phyloP scores from a whole-genome alignment of 2,329 filamentous ascomycete genomes.

The Bipolaris zeicola region DNA sequence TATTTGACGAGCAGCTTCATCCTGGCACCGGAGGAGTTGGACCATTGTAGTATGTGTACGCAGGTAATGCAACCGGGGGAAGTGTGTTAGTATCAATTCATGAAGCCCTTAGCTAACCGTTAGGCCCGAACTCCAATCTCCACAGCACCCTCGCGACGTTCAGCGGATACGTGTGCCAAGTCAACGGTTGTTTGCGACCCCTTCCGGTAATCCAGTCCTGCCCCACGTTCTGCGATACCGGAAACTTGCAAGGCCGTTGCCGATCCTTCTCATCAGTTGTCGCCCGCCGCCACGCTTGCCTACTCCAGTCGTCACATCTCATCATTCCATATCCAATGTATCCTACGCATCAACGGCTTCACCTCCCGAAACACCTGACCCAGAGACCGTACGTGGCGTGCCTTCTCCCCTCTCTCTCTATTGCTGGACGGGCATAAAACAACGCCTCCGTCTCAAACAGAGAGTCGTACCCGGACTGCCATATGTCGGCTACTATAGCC shows the following conservation, averaged over 20 bases:
- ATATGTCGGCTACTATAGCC: background rate
- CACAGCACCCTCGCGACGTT: background rate
- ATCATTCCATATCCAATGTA: background rate
- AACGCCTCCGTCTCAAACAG: background rate
- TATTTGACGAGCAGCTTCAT: no score
- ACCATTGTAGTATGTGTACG: no score
- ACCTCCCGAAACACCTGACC: background rate
- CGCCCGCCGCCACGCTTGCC: background rate
- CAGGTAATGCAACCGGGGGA: no score
- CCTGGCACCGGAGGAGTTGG: no score
- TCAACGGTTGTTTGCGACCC: background rate
- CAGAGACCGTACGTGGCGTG: background rate
- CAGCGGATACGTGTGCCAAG: constrained; percentile 1
- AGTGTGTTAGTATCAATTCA: no score
- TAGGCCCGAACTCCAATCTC: background rate
- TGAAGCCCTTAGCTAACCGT: background rate
- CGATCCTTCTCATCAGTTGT: background rate
- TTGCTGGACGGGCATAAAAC: background rate
- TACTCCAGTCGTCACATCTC: background rate
- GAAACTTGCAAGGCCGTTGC: background rate
- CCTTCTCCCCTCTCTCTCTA: background rate
- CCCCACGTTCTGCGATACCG: background rate
- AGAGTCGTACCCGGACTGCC: background rate
- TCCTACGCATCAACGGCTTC: background rate
- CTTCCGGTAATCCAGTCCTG: background rate